phyloP scores from a whole-genome alignment of 306 rosid genomes.

The Glycine latifolia region DNA sequence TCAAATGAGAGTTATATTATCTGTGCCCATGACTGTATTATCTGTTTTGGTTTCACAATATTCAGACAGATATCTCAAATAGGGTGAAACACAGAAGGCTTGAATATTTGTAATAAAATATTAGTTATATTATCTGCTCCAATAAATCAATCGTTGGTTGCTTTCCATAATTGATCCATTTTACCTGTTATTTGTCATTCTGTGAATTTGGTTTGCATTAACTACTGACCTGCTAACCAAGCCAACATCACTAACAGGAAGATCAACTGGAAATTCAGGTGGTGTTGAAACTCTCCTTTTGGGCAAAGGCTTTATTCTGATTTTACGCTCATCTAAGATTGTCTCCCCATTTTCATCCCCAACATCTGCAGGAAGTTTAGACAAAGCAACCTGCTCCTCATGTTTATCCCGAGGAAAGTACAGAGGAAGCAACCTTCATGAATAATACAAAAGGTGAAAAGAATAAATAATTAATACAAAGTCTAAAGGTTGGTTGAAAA shows the following conservation, averaged over 20 bases:
- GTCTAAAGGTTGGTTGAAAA: conserved; percentile 20
- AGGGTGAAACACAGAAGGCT: conserved; percentile 14
- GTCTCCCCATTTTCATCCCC: conserved; percentile 99
- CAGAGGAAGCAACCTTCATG: conserved; percentile 90
- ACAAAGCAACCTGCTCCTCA: conserved; percentile 89
- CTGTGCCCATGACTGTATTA: too few species aligned
- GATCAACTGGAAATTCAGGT: conserved; percentile 64
- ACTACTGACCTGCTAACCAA: conserved; percentile 73
- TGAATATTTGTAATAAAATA: conserved; percentile 36
- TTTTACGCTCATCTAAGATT: conserved; percentile 92
- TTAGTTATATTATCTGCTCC: conserved; percentile 37
- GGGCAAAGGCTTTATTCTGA: conserved; percentile 94
- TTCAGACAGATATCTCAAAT: neutral
- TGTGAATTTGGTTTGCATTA: too few species aligned
- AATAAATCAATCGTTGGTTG: neutral
- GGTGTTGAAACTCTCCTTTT: conserved; percentile 69
- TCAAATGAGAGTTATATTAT: conserved; percentile 1
- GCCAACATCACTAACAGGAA: conserved; percentile 81
- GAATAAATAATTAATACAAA: conserved; percentile 3
- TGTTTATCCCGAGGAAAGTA: conserved; percentile 96
- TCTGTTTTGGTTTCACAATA: too few species aligned
- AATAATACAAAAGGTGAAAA: conserved; percentile 32
- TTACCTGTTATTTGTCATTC: too few species aligned
- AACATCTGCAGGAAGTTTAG: conserved; percentile 96
- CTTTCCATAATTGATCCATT: too few species aligned